These are phyloP conservation scores for Dendrobium nobile DNA, from an alignment of 106 monocot genomes.

Conservation along the genomic window DNA sequence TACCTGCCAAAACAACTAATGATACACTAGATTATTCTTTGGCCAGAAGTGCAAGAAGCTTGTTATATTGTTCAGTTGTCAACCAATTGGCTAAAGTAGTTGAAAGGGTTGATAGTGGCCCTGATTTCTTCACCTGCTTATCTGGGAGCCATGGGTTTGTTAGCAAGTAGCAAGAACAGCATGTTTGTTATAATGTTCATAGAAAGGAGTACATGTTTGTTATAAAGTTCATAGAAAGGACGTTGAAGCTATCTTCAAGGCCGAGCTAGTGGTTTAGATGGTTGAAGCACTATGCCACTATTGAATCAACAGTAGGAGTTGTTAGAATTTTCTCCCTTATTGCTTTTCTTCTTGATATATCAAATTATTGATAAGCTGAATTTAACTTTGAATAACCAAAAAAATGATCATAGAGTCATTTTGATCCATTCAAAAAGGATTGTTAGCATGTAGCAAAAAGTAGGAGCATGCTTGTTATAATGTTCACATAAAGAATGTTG, in stretches of 20 bases:
- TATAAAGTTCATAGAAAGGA: not conserved
- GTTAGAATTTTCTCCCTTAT: not conserved
- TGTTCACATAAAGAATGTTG: not conserved
- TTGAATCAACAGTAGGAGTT: constrained; percentile 4
- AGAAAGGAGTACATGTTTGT: not conserved
- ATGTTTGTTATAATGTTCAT: too few species aligned
- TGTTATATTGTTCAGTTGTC: constrained; percentile 5
- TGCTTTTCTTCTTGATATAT: constrained; percentile 5
- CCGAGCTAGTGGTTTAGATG: not conserved
- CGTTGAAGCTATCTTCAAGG: not conserved
- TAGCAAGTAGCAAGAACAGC: not conserved
- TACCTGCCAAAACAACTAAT: not conserved
- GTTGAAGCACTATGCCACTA: not conserved
- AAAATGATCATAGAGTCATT: not conserved
- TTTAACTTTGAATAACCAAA: not conserved
- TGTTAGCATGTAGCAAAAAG: not conserved
- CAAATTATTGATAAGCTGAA: not conserved
- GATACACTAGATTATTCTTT: constrained; percentile 1
- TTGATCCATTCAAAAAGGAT: not conserved
- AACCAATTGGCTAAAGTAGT: not conserved
- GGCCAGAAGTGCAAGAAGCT: constrained; percentile 8
- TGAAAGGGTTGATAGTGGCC: not conserved
- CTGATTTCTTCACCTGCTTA: constrained; percentile 3
- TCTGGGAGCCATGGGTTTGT: constrained; percentile 1
- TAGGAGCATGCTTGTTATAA: not conserved